Conservation (phyloP, 2,329 filamentous ascomycete genomes). For the Cytospora leucostoma region DNA sequence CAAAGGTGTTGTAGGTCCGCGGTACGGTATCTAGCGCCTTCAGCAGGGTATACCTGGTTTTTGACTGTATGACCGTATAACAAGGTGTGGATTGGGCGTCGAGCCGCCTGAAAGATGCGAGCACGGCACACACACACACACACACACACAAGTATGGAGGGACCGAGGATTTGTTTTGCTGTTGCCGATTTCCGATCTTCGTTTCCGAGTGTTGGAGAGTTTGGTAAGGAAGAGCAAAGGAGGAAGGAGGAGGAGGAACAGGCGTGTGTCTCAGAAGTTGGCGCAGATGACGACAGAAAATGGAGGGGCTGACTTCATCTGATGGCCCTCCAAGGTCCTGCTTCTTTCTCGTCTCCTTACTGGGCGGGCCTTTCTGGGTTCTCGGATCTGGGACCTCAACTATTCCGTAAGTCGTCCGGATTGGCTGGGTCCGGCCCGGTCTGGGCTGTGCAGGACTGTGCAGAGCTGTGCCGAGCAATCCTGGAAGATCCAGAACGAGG, state of each 20-base stretch:
- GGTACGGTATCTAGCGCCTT: neutral
- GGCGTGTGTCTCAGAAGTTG: conserved; percentile 21
- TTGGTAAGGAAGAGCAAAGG: neutral
- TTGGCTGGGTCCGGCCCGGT: neutral
- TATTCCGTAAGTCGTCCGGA: neutral
- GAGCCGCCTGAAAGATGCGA: too few relatives aligned
- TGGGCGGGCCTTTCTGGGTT: conserved; percentile 4
- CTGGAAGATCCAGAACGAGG: too few relatives aligned
- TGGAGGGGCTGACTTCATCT: conserved; percentile 24
- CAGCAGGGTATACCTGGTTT: neutral
- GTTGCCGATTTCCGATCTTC: neutral
- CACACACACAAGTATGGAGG: neutral
- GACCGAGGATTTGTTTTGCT: neutral
- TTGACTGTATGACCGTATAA: too few relatives aligned
- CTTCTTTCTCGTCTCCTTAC: conserved; percentile 3
- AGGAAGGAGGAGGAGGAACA: neutral
- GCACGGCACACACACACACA: too few relatives aligned
- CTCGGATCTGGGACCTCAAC: neutral
- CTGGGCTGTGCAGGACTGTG: neutral
- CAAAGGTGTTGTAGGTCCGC: neutral
- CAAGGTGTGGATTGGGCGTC: too few relatives aligned
- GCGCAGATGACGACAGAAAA: conserved; percentile 29
- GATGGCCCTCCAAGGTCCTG: conserved; percentile 3
- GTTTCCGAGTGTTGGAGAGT: neutral
- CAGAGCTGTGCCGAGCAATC: too few relatives aligned